phyloP scores from a whole-genome alignment of 345 rosid species.

The Microcos paniculata region DNA sequence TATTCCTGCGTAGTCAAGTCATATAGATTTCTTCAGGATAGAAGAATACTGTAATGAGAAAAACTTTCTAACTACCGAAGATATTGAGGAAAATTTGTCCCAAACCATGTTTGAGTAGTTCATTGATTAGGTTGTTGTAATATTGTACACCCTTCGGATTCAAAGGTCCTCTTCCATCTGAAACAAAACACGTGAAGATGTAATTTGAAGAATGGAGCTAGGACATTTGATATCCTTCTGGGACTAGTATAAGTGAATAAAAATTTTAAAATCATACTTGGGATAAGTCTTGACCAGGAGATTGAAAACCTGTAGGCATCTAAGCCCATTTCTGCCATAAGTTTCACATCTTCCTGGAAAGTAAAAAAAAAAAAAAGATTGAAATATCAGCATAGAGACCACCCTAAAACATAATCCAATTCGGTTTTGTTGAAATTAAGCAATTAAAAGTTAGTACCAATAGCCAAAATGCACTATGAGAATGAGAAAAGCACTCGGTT shows the following conservation, averaged over 20 bases:
- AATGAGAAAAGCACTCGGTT: background rate
- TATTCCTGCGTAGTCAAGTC: constrained; percentile 40
- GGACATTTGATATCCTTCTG: background rate
- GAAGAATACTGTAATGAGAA: background rate
- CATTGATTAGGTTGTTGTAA: constrained; percentile 1
- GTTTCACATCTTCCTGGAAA: constrained; percentile 18
- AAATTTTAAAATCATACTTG: background rate
- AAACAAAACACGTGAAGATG: background rate
- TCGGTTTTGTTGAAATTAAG: background rate
- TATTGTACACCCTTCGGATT: background rate
- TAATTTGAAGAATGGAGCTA: background rate
- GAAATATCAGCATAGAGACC: background rate
- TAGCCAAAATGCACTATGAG: background rate
- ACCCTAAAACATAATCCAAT: background rate
- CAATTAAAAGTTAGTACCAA: background rate
- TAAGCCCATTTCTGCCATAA: constrained; percentile 12
- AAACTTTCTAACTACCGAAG: background rate
- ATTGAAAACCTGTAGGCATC: constrained; percentile 19
- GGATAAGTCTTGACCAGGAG: constrained; percentile 20
- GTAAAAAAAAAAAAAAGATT: background rate
- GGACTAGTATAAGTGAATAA: background rate
- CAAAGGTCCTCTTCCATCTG: constrained; percentile 7
- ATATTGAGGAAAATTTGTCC: background rate
- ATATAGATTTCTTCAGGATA: background rate
- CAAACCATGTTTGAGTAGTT: constrained; percentile 38